These are phyloP conservation scores for Diaporthe sp. DNA, from an alignment of 2,329 filamentous ascomycete genomes.

Conservation along the genomic window DNA sequence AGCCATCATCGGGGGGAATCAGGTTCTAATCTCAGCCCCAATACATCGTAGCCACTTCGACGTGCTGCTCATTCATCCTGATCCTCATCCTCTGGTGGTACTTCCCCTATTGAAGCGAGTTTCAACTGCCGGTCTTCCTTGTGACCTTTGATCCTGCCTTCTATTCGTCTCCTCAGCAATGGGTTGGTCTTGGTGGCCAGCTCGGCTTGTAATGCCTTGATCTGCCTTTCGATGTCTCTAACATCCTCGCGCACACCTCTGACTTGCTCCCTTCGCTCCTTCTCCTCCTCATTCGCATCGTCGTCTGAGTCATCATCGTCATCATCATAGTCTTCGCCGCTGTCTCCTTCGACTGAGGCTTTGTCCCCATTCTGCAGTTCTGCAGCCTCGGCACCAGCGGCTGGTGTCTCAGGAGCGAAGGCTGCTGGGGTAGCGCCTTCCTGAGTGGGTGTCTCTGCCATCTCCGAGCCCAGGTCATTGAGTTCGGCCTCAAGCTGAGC, in stretches of 20 bases:
- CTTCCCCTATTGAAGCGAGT: conserved; percentile 48
- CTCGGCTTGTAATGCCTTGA: conserved; percentile 56
- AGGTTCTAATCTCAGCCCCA: background rate
- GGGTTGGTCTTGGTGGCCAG: conserved; percentile 55
- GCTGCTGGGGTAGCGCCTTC: conserved; percentile 47
- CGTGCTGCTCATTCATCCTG: conserved; percentile 24
- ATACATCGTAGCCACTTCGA: background rate
- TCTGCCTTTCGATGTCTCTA: conserved; percentile 61
- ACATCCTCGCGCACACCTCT: conserved; percentile 67
- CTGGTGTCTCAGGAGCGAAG: conserved; percentile 52
- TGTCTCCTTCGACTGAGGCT: conserved; percentile 50
- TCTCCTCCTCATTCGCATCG: conserved; percentile 64
- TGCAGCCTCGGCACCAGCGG: conserved; percentile 54
- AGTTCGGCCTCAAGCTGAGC: conserved; percentile 42
- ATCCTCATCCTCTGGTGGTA: conserved; percentile 43
- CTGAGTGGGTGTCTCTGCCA: conserved; percentile 63
- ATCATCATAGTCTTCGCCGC: conserved; percentile 58
- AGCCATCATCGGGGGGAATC: background rate
- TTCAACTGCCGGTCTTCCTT: conserved; percentile 53
- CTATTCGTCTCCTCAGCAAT: conserved; percentile 61
- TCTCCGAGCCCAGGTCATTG: conserved; percentile 59
- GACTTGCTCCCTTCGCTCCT: conserved; percentile 59
- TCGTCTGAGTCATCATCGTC: conserved; percentile 65
- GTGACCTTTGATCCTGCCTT: conserved; percentile 58
- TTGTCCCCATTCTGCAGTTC: conserved; percentile 59